Evolutionary conservation across 352 stramenopile species (phyloP).

Genomic region (Plasmopara viticola): DNA sequence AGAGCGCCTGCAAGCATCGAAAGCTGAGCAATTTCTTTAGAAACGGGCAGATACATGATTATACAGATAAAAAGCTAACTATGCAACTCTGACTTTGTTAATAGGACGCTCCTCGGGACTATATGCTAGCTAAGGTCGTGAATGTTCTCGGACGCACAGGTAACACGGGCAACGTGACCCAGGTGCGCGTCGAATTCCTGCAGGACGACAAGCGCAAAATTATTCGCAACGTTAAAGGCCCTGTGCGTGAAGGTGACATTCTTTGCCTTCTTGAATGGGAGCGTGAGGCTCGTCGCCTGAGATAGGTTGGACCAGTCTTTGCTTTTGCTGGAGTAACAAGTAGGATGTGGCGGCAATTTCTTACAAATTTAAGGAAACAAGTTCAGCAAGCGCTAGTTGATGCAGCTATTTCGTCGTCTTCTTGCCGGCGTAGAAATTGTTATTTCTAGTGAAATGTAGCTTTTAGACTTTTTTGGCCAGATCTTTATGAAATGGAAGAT

Average conservation of each 20-base stretch:
- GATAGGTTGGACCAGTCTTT: slow-evolving; percentile 77
- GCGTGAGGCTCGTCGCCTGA: slow-evolving; percentile 96
- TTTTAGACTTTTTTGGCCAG: slow-evolving; percentile 12
- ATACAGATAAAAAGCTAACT: neutral
- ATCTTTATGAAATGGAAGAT: slow-evolving; percentile 15
- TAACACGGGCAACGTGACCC: slow-evolving; percentile 99
- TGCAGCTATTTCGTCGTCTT: slow-evolving; percentile 1
- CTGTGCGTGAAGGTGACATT: slow-evolving; percentile 98
- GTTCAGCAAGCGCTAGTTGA: neutral
- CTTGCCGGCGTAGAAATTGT: slow-evolving; percentile 5
- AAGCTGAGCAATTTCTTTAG: too few species aligned
- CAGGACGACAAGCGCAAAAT: slow-evolving; percentile 98
- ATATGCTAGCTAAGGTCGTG: slow-evolving; percentile 99
- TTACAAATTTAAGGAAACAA: slow-evolving; percentile 1
- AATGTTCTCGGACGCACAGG: slow-evolving; percentile 98
- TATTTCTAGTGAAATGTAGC: slow-evolving; percentile 15
- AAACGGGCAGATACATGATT: neutral
- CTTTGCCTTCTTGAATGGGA: slow-evolving; percentile 99
- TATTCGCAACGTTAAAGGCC: slow-evolving; percentile 99
- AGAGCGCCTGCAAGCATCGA: too few species aligned
- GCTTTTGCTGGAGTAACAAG: slow-evolving; percentile 16
- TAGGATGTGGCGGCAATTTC: slow-evolving; percentile 5
- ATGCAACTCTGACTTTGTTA: neutral
- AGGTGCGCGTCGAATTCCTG: slow-evolving; percentile 99
- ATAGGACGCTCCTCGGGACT: slow-evolving; percentile 77